These are phyloP conservation scores for Colletotrichum sp. DNA, from an alignment of 2,329 filamentous ascomycete species.

Conservation along the genomic window DNA sequence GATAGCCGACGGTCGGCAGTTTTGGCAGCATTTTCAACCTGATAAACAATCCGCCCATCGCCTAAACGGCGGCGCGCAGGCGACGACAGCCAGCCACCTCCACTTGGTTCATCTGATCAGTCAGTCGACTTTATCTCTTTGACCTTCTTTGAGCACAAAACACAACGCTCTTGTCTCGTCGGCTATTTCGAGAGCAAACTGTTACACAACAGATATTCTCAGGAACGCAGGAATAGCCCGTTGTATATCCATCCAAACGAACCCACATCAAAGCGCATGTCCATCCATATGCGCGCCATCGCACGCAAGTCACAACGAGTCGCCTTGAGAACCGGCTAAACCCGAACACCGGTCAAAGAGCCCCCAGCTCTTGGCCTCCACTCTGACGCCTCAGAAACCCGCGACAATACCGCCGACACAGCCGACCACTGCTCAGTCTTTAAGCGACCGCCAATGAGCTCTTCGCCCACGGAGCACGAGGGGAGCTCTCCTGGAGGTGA, in stretches of 20 bases:
- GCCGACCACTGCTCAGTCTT: background rate
- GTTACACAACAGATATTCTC: background rate
- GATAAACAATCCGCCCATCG: background rate
- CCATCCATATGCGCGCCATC: background rate
- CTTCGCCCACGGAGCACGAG: background rate
- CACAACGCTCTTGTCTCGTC: background rate
- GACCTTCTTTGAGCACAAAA: background rate
- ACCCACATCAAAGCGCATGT: background rate
- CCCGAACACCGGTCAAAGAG: background rate
- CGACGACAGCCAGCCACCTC: background rate
- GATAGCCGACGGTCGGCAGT: slow-evolving; percentile 17
- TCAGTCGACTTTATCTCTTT: background rate
- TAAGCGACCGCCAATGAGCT: slow-evolving; percentile 3
- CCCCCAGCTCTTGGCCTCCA: background rate
- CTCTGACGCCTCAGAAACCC: background rate
- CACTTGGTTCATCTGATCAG: slow-evolving; percentile 3
- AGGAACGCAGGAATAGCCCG: background rate
- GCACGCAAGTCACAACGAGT: background rate
- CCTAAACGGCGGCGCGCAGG: background rate
- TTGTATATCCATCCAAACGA: background rate
- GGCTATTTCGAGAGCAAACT: background rate
- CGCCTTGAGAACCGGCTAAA: background rate
- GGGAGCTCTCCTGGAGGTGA: background rate
- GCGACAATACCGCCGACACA: background rate
- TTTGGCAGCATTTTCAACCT: background rate